A percentile compares a stretch with the other conserved stretches of the same genome.
Evolutionary conservation across 768 basidiomycete genomes (phyloP).

Genomic region (Termitomyces sp.): DNA sequence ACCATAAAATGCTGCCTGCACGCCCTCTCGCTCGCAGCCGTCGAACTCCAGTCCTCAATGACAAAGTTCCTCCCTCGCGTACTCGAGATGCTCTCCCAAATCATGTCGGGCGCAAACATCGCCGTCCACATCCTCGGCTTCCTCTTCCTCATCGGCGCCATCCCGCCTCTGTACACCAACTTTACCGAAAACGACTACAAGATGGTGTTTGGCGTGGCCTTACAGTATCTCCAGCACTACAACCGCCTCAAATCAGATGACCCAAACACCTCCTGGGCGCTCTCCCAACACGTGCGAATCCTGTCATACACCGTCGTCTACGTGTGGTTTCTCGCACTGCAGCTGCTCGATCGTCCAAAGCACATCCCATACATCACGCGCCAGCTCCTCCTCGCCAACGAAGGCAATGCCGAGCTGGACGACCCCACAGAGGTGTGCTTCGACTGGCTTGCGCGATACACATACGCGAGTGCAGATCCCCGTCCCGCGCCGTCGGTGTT

Average conservation of each 20-base stretch:
- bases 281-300: slow-evolving; percentile 87
- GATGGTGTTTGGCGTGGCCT: slow-evolving; percentile 89
- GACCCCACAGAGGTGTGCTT: slow-evolving; percentile 95
- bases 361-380: slow-evolving; percentile 85
- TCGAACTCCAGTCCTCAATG: slow-evolving; percentile 80
- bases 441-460: slow-evolving; percentile 94
- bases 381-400: slow-evolving; percentile 83
- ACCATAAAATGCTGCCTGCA: slow-evolving; percentile 89
- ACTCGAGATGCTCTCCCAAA: slow-evolving; percentile 82
- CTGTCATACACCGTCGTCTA: slow-evolving; percentile 90
- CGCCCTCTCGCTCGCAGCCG: slow-evolving; percentile 81
- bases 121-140: slow-evolving; percentile 96
- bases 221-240: slow-evolving; percentile 92
- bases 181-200: slow-evolving; percentile 89
- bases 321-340: slow-evolving; percentile 89
- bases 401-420: slow-evolving; percentile 67
- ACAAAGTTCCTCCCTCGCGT: slow-evolving; percentile 76
- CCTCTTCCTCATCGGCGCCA: slow-evolving; percentile 79
- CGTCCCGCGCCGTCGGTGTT: slow-evolving; percentile 78
- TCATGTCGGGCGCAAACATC: slow-evolving; percentile 92
- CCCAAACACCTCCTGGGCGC: slow-evolving; percentile 70
- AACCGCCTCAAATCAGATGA: slow-evolving; percentile 48
- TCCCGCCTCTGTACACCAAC: slow-evolving; percentile 76
- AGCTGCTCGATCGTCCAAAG: slow-evolving; percentile 71
- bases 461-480: slow-evolving; percentile 92